phyloP scores from a whole-genome alignment of 805 yeast genomes.

The Lipomyces lipofer region DNA sequence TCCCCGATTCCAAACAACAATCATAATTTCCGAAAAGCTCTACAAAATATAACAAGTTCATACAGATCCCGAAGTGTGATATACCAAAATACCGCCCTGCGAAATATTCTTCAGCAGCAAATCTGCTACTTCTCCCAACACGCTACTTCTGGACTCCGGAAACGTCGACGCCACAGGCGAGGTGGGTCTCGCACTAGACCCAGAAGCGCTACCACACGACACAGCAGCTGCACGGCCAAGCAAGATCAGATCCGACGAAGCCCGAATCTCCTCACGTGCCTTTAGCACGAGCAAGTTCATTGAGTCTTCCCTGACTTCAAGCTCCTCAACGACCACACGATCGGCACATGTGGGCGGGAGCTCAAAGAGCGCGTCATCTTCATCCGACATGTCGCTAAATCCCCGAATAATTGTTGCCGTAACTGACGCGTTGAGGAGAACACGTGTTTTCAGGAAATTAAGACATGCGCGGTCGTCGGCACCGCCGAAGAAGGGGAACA shows the following conservation, averaged over 20 bases:
- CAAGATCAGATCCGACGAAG: background rate
- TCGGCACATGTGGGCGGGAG: background rate
- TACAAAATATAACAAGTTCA: too few relatives aligned
- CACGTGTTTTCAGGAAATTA: slow-evolving; percentile 25
- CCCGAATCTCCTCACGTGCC: background rate
- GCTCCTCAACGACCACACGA: background rate
- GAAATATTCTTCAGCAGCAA: too few relatives aligned
- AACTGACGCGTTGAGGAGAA: slow-evolving; percentile 16
- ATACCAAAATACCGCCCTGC: too few relatives aligned
- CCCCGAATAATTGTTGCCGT: slow-evolving; percentile 15
- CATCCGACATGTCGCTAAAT: background rate
- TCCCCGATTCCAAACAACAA: too few relatives aligned
- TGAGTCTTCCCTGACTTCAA: background rate
- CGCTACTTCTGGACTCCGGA: too few relatives aligned
- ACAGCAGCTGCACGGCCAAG: slow-evolving; percentile 2
- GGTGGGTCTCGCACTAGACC: too few relatives aligned
- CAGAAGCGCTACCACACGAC: too few relatives aligned
- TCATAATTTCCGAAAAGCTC: too few relatives aligned
- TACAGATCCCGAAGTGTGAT: too few relatives aligned
- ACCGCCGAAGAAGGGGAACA: slow-evolving; percentile 27
- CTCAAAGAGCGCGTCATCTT: background rate
- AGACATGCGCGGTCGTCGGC: slow-evolving; percentile 24
- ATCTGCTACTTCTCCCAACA: too few relatives aligned
- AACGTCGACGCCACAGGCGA: too few relatives aligned
- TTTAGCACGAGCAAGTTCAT: background rate